Evolutionary conservation across 768 basidiomycete genomes (phyloP).

Genomic region (Xerocomus potaroensis): DNA sequence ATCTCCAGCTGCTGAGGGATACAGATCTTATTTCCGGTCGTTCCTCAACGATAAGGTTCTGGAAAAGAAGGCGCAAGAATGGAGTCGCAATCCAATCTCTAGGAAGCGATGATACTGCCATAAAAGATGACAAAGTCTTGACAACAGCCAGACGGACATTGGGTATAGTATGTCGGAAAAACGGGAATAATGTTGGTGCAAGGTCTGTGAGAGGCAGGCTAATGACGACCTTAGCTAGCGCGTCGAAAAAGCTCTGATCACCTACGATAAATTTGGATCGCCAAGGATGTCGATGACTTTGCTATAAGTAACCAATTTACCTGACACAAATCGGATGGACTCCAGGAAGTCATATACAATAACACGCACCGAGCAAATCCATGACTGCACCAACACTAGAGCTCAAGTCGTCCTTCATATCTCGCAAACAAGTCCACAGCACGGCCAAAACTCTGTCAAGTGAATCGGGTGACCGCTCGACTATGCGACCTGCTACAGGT

Average conservation of each 20-base stretch:
- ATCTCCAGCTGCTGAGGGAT: slow-evolving; percentile 70
- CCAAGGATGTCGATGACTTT: slow-evolving; percentile 75
- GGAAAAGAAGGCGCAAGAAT: slow-evolving; percentile 83
- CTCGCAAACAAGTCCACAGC: slow-evolving; percentile 84
- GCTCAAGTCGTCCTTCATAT: slow-evolving; percentile 95
- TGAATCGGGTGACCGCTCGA: slow-evolving; percentile 66
- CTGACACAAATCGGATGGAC: slow-evolving; percentile 35
- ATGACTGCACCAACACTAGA: slow-evolving; percentile 97
- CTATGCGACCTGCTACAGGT: slow-evolving; percentile 81
- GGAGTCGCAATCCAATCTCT: slow-evolving; percentile 75
- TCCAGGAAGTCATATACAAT: slow-evolving; percentile 3
- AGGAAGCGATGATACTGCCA: slow-evolving; percentile 69
- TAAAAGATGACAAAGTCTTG: slow-evolving; percentile 82
- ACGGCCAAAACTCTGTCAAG: slow-evolving; percentile 74
- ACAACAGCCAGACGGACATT: slow-evolving; percentile 92
- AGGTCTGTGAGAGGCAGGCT: slow-evolving; percentile 81
- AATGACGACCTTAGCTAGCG: slow-evolving; percentile 3
- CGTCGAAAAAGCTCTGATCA: slow-evolving; percentile 13
- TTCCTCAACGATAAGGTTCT: slow-evolving; percentile 92
- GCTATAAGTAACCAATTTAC: slow-evolving; percentile 75
- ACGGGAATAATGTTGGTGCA: slow-evolving; percentile 87
- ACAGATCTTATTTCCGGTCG: slow-evolving; percentile 75
- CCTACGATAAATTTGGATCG: slow-evolving; percentile 66
- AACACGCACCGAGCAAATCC: slow-evolving; percentile 80
- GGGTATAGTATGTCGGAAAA: slow-evolving; percentile 95